phyloP scores from a whole-genome alignment of 169 alveolate genomes.

The Babesia caballi region DNA sequence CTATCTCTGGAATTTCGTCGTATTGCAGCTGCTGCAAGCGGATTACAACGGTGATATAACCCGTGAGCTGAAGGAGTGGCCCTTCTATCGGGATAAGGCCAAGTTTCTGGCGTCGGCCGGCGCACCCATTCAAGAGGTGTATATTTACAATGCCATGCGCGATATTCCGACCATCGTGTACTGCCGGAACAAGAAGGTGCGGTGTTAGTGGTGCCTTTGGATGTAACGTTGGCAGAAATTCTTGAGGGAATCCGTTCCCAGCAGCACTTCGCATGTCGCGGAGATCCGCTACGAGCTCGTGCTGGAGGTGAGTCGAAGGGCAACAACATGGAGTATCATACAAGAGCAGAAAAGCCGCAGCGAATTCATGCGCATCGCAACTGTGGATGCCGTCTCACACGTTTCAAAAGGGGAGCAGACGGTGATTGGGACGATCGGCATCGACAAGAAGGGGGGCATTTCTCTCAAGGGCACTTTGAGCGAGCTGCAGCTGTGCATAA shows the following conservation, averaged over 20 bases:
- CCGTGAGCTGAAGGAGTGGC: neutral
- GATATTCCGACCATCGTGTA: slow-evolving; percentile 52
- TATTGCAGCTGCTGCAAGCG: neutral
- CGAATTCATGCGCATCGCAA: slow-evolving; percentile 14
- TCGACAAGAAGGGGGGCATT: slow-evolving; percentile 68
- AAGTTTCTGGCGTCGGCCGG: neutral
- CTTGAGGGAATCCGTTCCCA: slow-evolving; percentile 35
- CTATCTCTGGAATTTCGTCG: slow-evolving; percentile 7
- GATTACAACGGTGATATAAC: neutral
- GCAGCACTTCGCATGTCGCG: slow-evolving; percentile 29
- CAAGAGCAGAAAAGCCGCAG: neutral
- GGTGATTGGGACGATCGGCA: slow-evolving; percentile 66
- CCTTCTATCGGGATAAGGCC: neutral
- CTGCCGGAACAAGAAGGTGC: slow-evolving; percentile 50
- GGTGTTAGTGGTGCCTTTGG: neutral
- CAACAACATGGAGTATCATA: too few relatives aligned
- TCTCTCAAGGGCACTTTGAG: slow-evolving; percentile 69
- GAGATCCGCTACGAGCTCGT: slow-evolving; percentile 63
- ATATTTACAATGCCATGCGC: slow-evolving; percentile 50
- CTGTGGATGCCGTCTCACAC: slow-evolving; percentile 71
- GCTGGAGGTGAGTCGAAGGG: slow-evolving; percentile 15
- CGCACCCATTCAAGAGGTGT: slow-evolving; percentile 33
- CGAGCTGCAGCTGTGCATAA: slow-evolving; percentile 50
- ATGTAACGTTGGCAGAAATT: slow-evolving; percentile 47
- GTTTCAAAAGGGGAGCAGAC: slow-evolving; percentile 52